Evolutionary conservation across 257 asterid genomes (phyloP), one percentile per base, ranked within the genome.

Genomic region (Fraxinus quadrangulata): DNA sequence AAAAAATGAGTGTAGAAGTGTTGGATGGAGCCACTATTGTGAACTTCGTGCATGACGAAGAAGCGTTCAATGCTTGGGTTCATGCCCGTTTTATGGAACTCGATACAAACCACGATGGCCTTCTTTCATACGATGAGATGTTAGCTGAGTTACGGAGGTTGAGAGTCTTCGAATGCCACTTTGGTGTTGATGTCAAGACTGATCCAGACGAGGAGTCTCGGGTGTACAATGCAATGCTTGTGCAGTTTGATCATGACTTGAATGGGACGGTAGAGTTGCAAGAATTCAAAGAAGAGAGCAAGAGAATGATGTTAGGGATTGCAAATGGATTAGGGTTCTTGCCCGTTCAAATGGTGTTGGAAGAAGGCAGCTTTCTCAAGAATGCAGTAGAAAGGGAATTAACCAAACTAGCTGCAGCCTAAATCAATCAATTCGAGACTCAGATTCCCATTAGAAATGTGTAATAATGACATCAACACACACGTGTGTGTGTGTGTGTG

Each of bases 271-370:
- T 63, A 16, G 69, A 63, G n/a, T 63, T 63, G 69, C 13, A 26
- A 63, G 69, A 63, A 63, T 63, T 63, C 36, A 63, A 63, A 26
- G 69, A 63, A 63, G 69, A 63, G 69, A 63, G 36, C 69, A 63
- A 63, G 69, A 63, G 13, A 24, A 63, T 63, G 36, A 24, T 63
- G 69, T 24, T 63, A 8, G 69, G 36, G 19, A 63, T 63, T 2
- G 69, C 69, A 23, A 26, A 63, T 24, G 69, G 69, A 26, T 63
- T 63, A 26, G 69, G 69, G 7, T 63, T 63, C 69, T 23, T 63
- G 36, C 69, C 69, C 28, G 69, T 63, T 63, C 69, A 63, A 63
- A 63, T 63, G 69, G 36, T 63, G 36, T 24, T 63, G 69, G 69
- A 63, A 63, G 69, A 63, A 26, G 69, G 19, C 3, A 63, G 69